Conservation (phyloP, 257 asterid genomes). For the Gentiana dahurica region DNA sequence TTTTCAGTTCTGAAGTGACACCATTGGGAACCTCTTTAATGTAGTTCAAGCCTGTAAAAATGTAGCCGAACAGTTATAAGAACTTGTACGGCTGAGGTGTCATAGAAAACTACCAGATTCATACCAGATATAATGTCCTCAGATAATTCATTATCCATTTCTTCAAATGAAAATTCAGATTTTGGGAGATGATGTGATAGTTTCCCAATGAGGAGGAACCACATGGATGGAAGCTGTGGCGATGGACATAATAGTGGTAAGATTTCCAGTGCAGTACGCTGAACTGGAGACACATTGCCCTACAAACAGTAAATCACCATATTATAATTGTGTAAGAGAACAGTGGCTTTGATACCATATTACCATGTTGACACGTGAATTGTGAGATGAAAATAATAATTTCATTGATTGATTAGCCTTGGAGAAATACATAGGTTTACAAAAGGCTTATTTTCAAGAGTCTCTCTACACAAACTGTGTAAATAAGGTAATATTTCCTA, state of each 20-base stretch:
- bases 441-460: no score
- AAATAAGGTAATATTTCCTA: no score
- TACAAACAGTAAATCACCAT: slow-evolving; percentile 10
- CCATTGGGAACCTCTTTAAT: slow-evolving; percentile 25
- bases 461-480: no score
- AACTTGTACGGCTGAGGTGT: no score
- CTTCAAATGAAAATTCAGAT: slow-evolving; percentile 45
- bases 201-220: slow-evolving; percentile 57
- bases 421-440: no score
- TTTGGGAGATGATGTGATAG: slow-evolving; percentile 73
- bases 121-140: slow-evolving; percentile 23
- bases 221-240: slow-evolving; percentile 69
- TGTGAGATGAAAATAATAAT: no score
- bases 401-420: no score
- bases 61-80: no score
- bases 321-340: no score
- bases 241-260: slow-evolving; percentile 68
- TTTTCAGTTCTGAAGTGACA: slow-evolving; percentile 26
- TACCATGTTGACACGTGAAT: no score
- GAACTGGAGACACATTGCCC: slow-evolving; percentile 87
- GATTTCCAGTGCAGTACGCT: slow-evolving; percentile 74
- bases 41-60: slow-evolving; percentile 16
- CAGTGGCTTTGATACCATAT: no score
- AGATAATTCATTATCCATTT: slow-evolving; percentile 24
- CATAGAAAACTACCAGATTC: neutral